Evolutionary conservation across 345 rosid species (phyloP).

Genomic region (Salix koriyanagi): DNA sequence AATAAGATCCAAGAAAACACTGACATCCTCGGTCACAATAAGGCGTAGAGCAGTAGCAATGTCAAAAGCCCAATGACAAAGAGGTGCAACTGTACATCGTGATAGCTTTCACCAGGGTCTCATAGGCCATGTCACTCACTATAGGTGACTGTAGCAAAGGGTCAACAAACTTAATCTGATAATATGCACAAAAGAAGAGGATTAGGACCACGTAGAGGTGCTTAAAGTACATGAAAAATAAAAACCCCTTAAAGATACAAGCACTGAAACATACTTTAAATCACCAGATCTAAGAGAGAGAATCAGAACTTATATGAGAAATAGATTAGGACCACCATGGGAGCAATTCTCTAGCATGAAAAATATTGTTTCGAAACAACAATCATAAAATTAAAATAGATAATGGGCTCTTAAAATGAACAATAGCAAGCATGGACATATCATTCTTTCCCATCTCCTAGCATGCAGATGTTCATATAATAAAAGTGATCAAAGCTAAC

Average conservation of each 20-base stretch:
- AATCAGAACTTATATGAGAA: neutral
- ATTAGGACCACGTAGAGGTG: neutral
- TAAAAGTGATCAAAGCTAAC: neutral
- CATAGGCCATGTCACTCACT: conserved; percentile 71
- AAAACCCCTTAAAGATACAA: too few species aligned
- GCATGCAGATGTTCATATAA: neutral
- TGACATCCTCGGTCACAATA: conserved; percentile 54
- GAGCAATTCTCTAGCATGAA: neutral
- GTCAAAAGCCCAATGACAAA: conserved; percentile 90
- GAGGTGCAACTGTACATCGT: conserved; percentile 72
- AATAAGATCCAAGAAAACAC: conserved; percentile 46
- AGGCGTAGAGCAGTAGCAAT: conserved; percentile 88
- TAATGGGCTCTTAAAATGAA: neutral
- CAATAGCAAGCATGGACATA: neutral
- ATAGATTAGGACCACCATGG: neutral
- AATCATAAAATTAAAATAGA: neutral
- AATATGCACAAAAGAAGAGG: conserved; percentile 13
- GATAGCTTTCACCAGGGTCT: conserved; percentile 80
- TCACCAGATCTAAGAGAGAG: too few species aligned
- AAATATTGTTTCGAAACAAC: neutral
- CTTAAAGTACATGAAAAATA: too few species aligned
- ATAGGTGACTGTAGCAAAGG: conserved; percentile 78
- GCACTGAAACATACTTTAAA: too few species aligned
- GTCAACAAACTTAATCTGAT: conserved; percentile 76
- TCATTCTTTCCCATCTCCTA: neutral